Base-by-base conservation (phyloP, 2,329 filamentous ascomycete species). In the Aspergillus chevalieri region DNA sequence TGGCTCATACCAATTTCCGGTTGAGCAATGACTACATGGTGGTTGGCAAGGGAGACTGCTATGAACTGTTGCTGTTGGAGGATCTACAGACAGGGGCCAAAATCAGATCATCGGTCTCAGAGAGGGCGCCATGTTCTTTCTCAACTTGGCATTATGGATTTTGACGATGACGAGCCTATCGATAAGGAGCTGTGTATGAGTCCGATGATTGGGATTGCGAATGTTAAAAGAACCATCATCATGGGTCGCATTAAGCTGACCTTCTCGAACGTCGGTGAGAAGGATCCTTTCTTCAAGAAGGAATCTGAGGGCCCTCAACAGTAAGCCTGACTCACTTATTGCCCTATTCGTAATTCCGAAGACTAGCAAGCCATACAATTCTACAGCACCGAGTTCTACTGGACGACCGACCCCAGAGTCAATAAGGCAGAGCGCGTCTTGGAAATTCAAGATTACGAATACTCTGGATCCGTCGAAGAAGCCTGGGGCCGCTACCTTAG, bases 21-120 rank as follows among this genome's bases (percentile, higher is more conserved):
- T 26, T 57, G 34, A 56, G 51, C 38, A 49, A 59, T 41, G 39
- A 53, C 6, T 59, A 56, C 33, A 47, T 47, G 7, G 22, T 53
- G 8, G 36, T 59, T 19, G 46, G 46, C 4, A 34, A 39, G 14
- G 43, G 33, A 48, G 26, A 47, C 12, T 1, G 14, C 28, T 38
- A 19, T 14, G 19, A 17, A 10, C 26, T 7, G 2, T 48, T 49
- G 9, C 39, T 52, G 15, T 33, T 59, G 42, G 44, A 54, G 26
- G 43, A 59, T 21, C n/a, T 50, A 7, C 44, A 43, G 8, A 48
- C 53, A 1, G 50, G 53, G 5, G n/a, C 42, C 15, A 51, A 24
- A 33, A 39, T 49, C 14, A 15, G 15, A n/a, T 36, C 33, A 28
- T 28, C 8, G 26, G 15, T n/a, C 3, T n/a, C 19, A 50, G 6